Conservation (phyloP, 345 rosid genomes). For the Turnera subulata region DNA sequence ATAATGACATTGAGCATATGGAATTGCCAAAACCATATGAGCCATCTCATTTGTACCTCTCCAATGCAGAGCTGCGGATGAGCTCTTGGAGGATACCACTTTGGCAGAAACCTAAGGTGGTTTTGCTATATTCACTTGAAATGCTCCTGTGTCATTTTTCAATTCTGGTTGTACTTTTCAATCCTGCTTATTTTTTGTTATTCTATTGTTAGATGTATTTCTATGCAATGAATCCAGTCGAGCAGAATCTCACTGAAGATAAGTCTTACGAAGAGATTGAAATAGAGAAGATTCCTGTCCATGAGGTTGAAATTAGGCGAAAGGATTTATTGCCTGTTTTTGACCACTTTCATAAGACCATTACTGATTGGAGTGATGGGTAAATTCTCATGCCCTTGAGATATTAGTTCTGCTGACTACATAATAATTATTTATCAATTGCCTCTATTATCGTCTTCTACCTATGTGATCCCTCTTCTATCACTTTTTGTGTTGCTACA, state of each 20-base stretch:
- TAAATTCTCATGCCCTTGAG: constrained; percentile 20
- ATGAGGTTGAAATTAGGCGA: constrained; percentile 70
- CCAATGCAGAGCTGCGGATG: constrained; percentile 89
- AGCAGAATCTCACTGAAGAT: constrained; percentile 27
- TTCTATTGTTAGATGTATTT: constrained; percentile 59
- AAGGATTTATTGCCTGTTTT: constrained; percentile 82
- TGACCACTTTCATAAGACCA: constrained; percentile 59
- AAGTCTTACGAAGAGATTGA: constrained; percentile 57
- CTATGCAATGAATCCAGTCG: constrained; percentile 38
- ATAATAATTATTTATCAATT: no score
- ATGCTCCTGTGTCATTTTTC: constrained; percentile 7
- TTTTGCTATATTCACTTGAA: constrained; percentile 2
- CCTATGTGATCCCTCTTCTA: no score
- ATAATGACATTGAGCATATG: constrained; percentile 32
- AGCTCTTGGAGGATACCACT: constrained; percentile 70
- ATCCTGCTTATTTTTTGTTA: constrained; percentile 13
- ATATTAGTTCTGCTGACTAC: no score
- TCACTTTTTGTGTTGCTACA: no score
- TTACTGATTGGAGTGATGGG: constrained; percentile 56
- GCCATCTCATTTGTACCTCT: constrained; percentile 60
- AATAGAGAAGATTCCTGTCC: constrained; percentile 58
- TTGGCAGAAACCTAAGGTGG: constrained; percentile 90
- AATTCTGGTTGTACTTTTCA: no score
- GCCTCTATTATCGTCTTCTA: no score
- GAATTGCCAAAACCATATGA: constrained; percentile 50